Evolutionary conservation across 768 basidiomycete genomes (phyloP), one percentile per base, ranked within the genome.

Genomic region (Phlegmacium glaucopus): DNA sequence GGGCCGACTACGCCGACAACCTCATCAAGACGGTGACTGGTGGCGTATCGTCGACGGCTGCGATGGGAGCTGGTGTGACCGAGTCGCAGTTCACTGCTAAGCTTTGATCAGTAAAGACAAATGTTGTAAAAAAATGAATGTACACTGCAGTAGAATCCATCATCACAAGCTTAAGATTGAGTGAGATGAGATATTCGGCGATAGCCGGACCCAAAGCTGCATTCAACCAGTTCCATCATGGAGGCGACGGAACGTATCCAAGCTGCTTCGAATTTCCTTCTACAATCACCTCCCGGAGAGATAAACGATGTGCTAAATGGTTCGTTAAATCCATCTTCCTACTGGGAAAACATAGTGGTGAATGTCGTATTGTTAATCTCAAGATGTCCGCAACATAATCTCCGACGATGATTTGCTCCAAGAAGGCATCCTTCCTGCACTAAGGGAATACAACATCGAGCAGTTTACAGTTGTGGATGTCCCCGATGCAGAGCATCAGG

Each of bases 21-120:
- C 67, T 95, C 45, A 79, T 96, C 69, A 94, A 92, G 80, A 94
- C 95, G 6, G 91, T 97, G 46, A 99, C 96, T 29, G 96, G 96
- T 18, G 96, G 96, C 49, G 80, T 99, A 51, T 95, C 92, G 30
- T 94, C 92, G 40, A 98, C 95, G 9, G 81, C 94, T n/a, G 95
- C 96, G n/a, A 98, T 98, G 95, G 96, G 95, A 42, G 83, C 84
- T 57, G 95, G 95, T 47, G 93, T 95, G 26, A 96, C 94, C 0
- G 94, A 96, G 71, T 68, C 83, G 30, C 94, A 95, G 66, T 96
- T 95, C 70, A 60, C 53, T 35, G 44, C 71, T 18, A 74, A 72
- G 56, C 54, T 69, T 34, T 34, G 32, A 34, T 11, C n/a, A 11
- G n/a, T 32, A 52, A 71, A 61, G 55, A 52, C n/a, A n/a, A 41